Conservation (phyloP, 176 grass and related monocot species). For the Oryza nivara region DNA sequence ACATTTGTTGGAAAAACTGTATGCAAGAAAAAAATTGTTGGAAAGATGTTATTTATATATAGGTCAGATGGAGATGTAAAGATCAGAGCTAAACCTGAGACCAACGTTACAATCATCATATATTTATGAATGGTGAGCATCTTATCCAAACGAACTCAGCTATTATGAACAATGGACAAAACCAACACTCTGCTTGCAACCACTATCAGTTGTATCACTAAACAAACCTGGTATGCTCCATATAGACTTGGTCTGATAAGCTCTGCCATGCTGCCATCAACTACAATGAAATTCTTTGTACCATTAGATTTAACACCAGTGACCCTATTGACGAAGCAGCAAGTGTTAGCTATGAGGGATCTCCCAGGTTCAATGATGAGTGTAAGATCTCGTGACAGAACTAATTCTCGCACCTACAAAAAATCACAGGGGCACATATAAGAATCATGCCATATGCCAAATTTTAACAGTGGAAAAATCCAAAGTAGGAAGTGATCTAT, state of each 20-base stretch:
- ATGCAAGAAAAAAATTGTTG: too few relatives aligned
- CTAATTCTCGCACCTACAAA: slow-evolving; percentile 84
- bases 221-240: slow-evolving; percentile 91
- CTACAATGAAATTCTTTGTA: slow-evolving; percentile 92
- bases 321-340: slow-evolving; percentile 86
- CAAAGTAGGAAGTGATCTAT: slow-evolving; percentile 14
- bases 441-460: slow-evolving; percentile 14
- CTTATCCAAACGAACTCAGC: not conserved
- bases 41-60: too few relatives aligned
- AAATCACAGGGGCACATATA: slow-evolving; percentile 5
- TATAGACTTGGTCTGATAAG: slow-evolving; percentile 98
- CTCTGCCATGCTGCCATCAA: slow-evolving; percentile 98
- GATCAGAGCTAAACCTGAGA: not conserved
- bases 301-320: slow-evolving; percentile 98
- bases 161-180: not conserved
- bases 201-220: not conserved
- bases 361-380: slow-evolving; percentile 97
- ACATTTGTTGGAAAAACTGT: not conserved
- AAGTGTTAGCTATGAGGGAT: slow-evolving; percentile 95
- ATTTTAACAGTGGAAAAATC: slow-evolving; percentile 1
- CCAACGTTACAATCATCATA: not conserved
- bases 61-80: not conserved
- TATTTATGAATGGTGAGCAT: not conserved
- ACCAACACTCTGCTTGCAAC: not conserved
- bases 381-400: slow-evolving; percentile 78